These are phyloP conservation scores for Fulvia fulva DNA, from an alignment of 2,329 filamentous ascomycete genomes.

Conservation along the genomic window DNA sequence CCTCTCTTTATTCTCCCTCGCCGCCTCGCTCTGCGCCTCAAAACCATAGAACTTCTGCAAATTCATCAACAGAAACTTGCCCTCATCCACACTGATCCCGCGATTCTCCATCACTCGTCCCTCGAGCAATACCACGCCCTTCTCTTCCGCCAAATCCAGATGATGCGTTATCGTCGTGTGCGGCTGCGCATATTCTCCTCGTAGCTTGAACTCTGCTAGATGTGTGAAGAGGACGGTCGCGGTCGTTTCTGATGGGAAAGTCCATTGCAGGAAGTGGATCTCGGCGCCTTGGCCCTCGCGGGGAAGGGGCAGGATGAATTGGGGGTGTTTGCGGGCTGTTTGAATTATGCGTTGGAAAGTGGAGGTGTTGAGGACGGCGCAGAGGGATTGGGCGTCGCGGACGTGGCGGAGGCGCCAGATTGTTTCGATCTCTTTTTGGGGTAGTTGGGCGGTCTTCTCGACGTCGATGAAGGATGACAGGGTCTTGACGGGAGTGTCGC, in stretches of 20 bases:
- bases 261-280: conserved; percentile 96
- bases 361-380: conserved; percentile 69
- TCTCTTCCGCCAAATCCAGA: conserved; percentile 68
- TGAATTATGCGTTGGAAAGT: conserved; percentile 71
- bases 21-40: conserved; percentile 58
- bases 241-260: conserved; percentile 66
- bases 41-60: conserved; percentile 84
- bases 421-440: conserved; percentile 75
- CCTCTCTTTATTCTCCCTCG: conserved; percentile 64
- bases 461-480: conserved; percentile 72
- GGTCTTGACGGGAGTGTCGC: conserved; percentile 55
- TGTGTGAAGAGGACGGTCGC: conserved; percentile 80
- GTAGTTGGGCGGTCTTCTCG: conserved; percentile 67
- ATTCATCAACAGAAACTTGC: conserved; percentile 86
- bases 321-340: conserved; percentile 70
- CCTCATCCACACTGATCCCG: conserved; percentile 74
- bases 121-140: conserved; percentile 80
- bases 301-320: conserved; percentile 86
- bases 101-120: conserved; percentile 72
- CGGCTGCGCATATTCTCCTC: conserved; percentile 83
- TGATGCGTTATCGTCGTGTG: conserved; percentile 95
- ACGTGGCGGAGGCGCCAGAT: conserved; percentile 90
- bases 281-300: conserved; percentile 68
- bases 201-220: conserved; percentile 84
- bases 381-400: conserved; percentile 67